Evolutionary conservation across 2,329 filamentous ascomycete species (phyloP).

Genomic region (Fusarium liriodendri): DNA sequence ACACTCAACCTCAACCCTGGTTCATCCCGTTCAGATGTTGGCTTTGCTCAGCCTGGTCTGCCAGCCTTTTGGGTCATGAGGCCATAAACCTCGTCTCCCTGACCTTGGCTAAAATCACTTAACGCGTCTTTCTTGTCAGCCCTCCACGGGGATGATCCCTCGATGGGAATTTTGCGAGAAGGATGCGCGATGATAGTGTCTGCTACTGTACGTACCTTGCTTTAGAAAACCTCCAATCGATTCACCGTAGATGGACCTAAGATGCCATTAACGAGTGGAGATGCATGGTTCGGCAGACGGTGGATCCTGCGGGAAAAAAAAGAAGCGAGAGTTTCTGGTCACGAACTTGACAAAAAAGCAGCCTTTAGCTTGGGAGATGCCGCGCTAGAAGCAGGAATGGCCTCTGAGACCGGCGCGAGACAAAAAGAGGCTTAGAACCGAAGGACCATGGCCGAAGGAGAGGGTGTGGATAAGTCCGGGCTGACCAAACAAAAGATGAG

Average conservation of each 20-base stretch:
- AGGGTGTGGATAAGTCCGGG: neutral
- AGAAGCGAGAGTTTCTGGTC: slow-evolving; percentile 13
- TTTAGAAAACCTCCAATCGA: neutral
- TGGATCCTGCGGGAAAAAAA: slow-evolving; percentile 28
- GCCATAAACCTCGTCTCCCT: neutral
- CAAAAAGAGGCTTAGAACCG: slow-evolving; percentile 30
- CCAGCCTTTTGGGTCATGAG: slow-evolving; percentile 6
- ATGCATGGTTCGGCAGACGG: slow-evolving; percentile 5
- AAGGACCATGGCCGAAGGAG: slow-evolving; percentile 3
- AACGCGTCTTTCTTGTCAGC: neutral
- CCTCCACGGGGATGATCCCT: neutral
- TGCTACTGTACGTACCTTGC: neutral
- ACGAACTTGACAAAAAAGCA: slow-evolving; percentile 2
- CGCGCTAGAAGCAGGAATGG: slow-evolving; percentile 22
- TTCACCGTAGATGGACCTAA: neutral
- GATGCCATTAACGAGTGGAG: neutral
- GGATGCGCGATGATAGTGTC: neutral
- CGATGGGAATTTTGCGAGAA: neutral
- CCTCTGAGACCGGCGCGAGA: slow-evolving; percentile 15
- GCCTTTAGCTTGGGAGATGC: neutral
- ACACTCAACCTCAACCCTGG: slow-evolving; percentile 10
- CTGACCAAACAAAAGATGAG: neutral
- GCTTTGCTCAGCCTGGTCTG: neutral
- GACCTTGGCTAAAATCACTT: neutral
- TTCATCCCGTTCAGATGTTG: slow-evolving; percentile 1